Evolutionary conservation across 768 basidiomycete genomes (phyloP), one percentile per base, ranked within the genome.

Genomic region (Hortiboletus campestris): DNA sequence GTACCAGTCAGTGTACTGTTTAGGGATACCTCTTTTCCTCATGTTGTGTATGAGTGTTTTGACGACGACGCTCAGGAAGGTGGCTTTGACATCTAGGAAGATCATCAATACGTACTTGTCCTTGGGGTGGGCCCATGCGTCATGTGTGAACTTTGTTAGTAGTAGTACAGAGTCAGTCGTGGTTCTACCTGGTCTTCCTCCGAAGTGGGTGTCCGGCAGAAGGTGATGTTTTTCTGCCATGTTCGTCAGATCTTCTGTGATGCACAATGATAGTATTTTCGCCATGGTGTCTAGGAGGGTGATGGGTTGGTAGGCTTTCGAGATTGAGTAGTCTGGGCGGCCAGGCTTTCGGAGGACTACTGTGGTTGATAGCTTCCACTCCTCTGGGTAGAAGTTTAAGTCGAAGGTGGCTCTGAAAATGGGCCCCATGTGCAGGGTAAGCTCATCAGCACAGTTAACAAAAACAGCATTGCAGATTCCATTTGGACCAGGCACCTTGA

Each of bases 1-100:
- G 7, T 41, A 48, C 38, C 45, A 57, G 4, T 46, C 61, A 35
- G 20, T 40, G 32, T 60, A 57, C 42, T 56, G 34, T 31, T 45
- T 4, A 8, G 43, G 57, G 12, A 57, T 19, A 1, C 49, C 44
- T 35, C 11, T 40, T 16, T 13, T 31, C 2, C 29, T 2, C 50
- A 42, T 42, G 3, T 43, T 42, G 50, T 36, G 35, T 5, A 38
- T 6, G 1, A 38, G 36, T n/a, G 6, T n/a, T 6, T 38, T 7
- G 0, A 38, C 17, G 1, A n/a, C 17, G 17, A 38, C 36, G 2
- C 36, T 54, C 2, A 38, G 49, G 39, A 56, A 56, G 1, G 49
- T n/a, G 0, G 34, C 50, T 8, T 57, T 43, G 6, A 51, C 16
- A 2, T 56, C 28, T 5, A 56, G 49, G 31, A 51, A 51, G 0